These are phyloP conservation scores for Neospermospora avenae DNA, from an alignment of 2,329 filamentous ascomycete genomes.

Conservation along the genomic window DNA sequence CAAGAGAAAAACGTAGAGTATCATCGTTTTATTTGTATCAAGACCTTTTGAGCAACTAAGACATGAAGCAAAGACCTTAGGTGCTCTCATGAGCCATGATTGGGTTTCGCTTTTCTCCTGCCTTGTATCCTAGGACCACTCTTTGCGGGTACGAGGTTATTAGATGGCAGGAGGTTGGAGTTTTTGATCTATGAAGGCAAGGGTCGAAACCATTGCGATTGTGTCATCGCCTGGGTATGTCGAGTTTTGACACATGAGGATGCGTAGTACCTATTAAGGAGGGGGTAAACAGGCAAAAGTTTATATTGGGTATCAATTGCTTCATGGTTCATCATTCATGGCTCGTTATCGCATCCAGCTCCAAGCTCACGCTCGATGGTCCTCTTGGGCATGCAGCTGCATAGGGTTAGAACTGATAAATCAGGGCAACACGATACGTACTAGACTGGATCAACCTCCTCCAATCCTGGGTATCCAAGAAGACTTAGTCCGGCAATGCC, in stretches of 20 bases:
- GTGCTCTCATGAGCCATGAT: slow-evolving; percentile 37
- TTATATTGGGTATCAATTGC: neutral
- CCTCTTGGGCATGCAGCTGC: slow-evolving; percentile 67
- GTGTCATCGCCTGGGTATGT: neutral
- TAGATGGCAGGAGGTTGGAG: slow-evolving; percentile 65
- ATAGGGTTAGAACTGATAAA: slow-evolving; percentile 17
- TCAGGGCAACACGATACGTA: slow-evolving; percentile 40
- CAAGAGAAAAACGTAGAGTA: too few species aligned
- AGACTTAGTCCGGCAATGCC: slow-evolving; percentile 85
- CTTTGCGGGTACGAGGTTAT: slow-evolving; percentile 55
- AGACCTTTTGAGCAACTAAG: slow-evolving; percentile 23
- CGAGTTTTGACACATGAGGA: too few species aligned
- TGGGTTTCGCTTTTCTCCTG: slow-evolving; percentile 55
- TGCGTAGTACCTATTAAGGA: too few species aligned
- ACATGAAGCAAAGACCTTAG: slow-evolving; percentile 15
- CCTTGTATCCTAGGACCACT: slow-evolving; percentile 68
- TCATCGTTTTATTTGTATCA: neutral
- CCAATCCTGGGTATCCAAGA: slow-evolving; percentile 70
- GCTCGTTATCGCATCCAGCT: slow-evolving; percentile 30
- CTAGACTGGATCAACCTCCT: slow-evolving; percentile 86
- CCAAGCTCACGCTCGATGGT: slow-evolving; percentile 59
- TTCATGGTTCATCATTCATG: slow-evolving; percentile 2
- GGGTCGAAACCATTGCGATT: too few species aligned
- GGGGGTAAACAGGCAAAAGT: neutral
- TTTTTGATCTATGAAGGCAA: too few species aligned